Conservation (phyloP, 2,329 filamentous ascomycete species). For the Lachnellula hyalina region DNA sequence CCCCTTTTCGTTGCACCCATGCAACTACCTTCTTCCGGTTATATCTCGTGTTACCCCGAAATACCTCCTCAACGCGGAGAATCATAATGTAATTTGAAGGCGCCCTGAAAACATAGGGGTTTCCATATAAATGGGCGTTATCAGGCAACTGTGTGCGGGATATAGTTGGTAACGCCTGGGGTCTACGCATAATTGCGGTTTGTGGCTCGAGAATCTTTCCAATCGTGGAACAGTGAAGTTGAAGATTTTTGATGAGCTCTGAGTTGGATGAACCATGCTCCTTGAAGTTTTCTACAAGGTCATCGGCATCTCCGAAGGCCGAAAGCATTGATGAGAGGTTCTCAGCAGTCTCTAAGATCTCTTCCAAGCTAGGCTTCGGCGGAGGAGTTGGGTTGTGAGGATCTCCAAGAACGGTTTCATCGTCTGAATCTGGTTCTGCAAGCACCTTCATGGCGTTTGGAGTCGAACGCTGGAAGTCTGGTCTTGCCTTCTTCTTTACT, state of each 20-base stretch:
- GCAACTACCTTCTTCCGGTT: not conserved
- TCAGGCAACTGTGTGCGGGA: not conserved
- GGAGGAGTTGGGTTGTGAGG: not conserved
- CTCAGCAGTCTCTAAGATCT: not conserved
- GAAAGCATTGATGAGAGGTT: not conserved
- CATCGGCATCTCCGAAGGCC: not conserved
- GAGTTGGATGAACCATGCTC: not conserved
- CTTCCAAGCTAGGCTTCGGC: not conserved
- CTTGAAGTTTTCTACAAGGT: not conserved
- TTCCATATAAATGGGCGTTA: not conserved
- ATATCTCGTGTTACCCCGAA: not conserved
- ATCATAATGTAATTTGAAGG: not conserved
- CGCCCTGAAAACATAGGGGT: not conserved
- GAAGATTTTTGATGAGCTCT: not conserved
- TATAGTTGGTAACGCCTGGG: not conserved
- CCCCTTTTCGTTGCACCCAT: not conserved
- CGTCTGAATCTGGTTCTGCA: not conserved
- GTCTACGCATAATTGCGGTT: not conserved
- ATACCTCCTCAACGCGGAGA: not conserved
- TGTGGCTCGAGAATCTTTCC: not conserved
- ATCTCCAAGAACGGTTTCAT: not conserved
- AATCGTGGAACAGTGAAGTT: not conserved
- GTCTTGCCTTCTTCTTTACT: no score
- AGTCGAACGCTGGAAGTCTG: no score
- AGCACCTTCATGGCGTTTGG: no score